Conservation (phyloP, 2,329 filamentous ascomycete genomes). For the Aspergillus ochraceoroseus region DNA sequence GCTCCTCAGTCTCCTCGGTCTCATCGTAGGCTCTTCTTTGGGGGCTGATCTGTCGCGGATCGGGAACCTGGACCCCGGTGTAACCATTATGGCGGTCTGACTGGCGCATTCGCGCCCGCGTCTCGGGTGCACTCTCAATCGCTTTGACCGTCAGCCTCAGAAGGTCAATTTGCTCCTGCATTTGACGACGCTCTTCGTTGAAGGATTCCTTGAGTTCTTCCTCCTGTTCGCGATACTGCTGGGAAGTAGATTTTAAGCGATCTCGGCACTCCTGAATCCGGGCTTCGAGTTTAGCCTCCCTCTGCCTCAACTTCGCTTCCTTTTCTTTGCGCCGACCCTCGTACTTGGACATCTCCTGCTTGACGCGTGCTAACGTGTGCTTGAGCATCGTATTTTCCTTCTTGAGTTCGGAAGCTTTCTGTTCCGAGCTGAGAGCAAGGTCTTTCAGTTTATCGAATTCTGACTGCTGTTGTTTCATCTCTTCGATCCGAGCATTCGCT, state of each 20-base stretch:
- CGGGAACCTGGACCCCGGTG: slow-evolving; percentile 28
- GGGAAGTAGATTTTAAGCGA: slow-evolving; percentile 33
- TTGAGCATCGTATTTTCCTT: slow-evolving; percentile 42
- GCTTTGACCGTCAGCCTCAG: slow-evolving; percentile 32
- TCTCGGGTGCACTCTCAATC: slow-evolving; percentile 26
- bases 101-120: slow-evolving; percentile 20
- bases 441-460: slow-evolving; percentile 36
- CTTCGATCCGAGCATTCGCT: slow-evolving; percentile 35
- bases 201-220: slow-evolving; percentile 33
- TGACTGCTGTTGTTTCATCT: slow-evolving; percentile 29
- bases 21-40: slow-evolving; percentile 23
- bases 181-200: slow-evolving; percentile 36
- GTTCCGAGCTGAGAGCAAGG: slow-evolving; percentile 38
- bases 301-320: slow-evolving; percentile 40
- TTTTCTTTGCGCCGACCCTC: slow-evolving; percentile 42
- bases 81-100: slow-evolving; percentile 30
- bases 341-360: slow-evolving; percentile 42
- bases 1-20: slow-evolving; percentile 31
- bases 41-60: slow-evolving; percentile 23
- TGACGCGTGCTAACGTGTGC: slow-evolving; percentile 38
- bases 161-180: slow-evolving; percentile 39
- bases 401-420: slow-evolving; percentile 39
- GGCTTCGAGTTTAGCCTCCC: slow-evolving; percentile 38
- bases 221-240: slow-evolving; percentile 37
- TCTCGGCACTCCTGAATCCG: slow-evolving; percentile 41